Evolutionary conservation across 2,329 filamentous ascomycete species (phyloP), one percentile per base, ranked within the genome.

Genomic region (Cladosporium sp.): DNA sequence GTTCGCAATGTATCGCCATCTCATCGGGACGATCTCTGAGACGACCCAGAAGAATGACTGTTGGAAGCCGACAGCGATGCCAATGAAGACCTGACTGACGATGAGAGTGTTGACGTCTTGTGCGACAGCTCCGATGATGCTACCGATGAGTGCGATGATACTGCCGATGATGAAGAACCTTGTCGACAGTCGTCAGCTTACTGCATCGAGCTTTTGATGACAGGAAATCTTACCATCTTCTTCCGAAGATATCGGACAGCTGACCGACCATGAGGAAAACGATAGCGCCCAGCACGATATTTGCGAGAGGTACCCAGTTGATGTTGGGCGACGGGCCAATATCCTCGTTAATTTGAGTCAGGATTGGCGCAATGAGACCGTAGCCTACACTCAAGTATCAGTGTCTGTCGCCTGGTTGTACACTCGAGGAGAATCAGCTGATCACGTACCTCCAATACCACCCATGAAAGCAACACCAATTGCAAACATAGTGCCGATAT

Each of bases 21-120:
- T 70, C 71, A 73, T 79, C 4, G 78, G 76, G 6, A 79, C 77
- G 5, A 80, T 74, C 64, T 80, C 78, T 6, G 76, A 76, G 0
- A 79, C 70, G 12, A 79, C 76, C 59, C 77, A 75, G 66, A 75
- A 74, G 70, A 79, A 79, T 0, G 77, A 79, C 2, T 78, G 72
- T 67, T 80, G 78, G 41, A 76, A 77, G 26, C 78, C 76, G 49
- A 76, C 76, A 6, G 76, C 78, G 24, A 79, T 72, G 3, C 78
- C 78, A 30, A 79, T 78, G 64, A 79, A 74, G 5, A 72, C 77
- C 51, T 73, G 65, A 8, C 71, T 68, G 18, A 63, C 73, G 58
- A 74, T 74, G 38, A 74, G 67, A 15, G 69, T 71, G 55, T 71
- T 71, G n/a, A 74, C 68, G 41, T 68, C 67, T 21, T 72, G 59